Base-by-base conservation (phyloP, 192 early-diverging fungal species). In the Backusella macrospora region DNA sequence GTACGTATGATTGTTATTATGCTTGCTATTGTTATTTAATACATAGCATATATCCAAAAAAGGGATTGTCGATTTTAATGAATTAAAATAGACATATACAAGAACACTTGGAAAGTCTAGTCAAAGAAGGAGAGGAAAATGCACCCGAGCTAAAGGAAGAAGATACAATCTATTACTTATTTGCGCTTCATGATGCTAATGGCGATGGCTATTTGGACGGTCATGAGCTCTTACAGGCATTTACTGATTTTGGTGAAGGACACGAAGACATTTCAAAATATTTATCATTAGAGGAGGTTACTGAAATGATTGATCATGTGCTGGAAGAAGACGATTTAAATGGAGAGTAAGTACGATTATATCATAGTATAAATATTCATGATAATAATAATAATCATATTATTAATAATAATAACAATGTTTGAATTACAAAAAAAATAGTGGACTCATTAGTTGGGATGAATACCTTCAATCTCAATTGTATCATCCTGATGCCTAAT, bases 301-400 rank as follows among this genome's bases (percentile, higher is more conserved):
- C 83, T 62, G 81, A 85, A 7, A 86, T 90, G 86, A 85, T 94
- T 44, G 92, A 94, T 75, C 89, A 90, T 78, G 90, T 90, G 37
- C 79, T 95, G 63, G 80, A 74, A 23, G 90, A 93, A 72, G 92
- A 94, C 70, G 94, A 95, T 82, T 81, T 81, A 18, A 81, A 95
- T 75, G 86, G 86, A 70, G 91, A 95, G 87, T 88, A 84, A 76
- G 85, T 78, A n/a, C 34, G 6, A 34, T 16, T 43, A n/a, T 34
- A 23, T 64, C 18, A 6, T 49, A n/a, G 3, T 34, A 18, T 66
- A 38, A 37, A 68, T 48, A 38, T 8, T 21, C 23, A 46, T 72
- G 29, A n/a, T 65, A 14, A 43, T 43, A 43, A 10, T 43, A 43
- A 43, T 43, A 10, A 43, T 10, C n/a, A n/a, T n/a, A n/a, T n/a